These are phyloP conservation scores for Eucalyptus leucophloia DNA, from an alignment of 345 rosid genomes.

Conservation along the genomic window DNA sequence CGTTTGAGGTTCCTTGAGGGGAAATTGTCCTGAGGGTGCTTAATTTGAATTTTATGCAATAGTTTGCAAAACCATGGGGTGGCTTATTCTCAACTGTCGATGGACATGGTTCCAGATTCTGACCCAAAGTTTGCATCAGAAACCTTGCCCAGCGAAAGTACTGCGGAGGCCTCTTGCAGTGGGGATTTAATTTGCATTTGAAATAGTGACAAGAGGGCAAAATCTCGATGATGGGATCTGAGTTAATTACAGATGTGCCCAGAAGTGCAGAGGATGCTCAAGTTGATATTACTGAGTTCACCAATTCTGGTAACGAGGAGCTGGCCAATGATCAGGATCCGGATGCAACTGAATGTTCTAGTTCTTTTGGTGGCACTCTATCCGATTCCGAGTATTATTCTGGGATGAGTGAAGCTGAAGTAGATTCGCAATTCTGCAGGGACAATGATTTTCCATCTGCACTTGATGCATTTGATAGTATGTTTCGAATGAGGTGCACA, in stretches of 20 bases:
- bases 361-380: constrained; percentile 69
- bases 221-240: background rate
- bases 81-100: constrained; percentile 15
- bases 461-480: constrained; percentile 37
- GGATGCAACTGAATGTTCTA: constrained; percentile 81
- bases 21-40: background rate
- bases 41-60: background rate
- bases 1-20: background rate
- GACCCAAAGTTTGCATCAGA: constrained; percentile 1
- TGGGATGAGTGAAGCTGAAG: constrained; percentile 65
- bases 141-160: constrained; percentile 5
- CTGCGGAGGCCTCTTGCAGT: constrained; percentile 7
- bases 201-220: constrained; percentile 9
- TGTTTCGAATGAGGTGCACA: constrained; percentile 48
- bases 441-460: constrained; percentile 41
- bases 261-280: constrained; percentile 31
- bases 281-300: constrained; percentile 42
- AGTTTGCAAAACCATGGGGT: background rate
- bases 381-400: constrained; percentile 35
- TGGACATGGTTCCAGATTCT: constrained; percentile 24
- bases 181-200: constrained; percentile 6
- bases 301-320: background rate
- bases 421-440: constrained; percentile 54
- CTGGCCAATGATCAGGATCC: constrained; percentile 36
- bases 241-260: background rate